Evolutionary conservation across 139 green algal genomes (phyloP).

Genomic region (Choricystis sp.): DNA sequence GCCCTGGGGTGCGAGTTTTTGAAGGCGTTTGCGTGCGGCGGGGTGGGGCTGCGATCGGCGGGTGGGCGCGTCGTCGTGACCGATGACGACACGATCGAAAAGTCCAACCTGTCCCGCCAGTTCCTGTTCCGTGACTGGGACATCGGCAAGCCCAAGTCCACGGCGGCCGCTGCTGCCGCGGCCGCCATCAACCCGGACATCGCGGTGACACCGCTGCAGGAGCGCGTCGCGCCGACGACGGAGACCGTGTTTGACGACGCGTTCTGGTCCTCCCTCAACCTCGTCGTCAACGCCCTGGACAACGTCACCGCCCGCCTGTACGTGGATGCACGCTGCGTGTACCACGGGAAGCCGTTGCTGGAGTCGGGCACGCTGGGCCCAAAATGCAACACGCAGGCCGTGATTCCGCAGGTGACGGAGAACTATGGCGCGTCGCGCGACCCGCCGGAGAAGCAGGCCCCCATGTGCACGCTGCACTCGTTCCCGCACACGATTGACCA

Average conservation of each 20-base stretch:
- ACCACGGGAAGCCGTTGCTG: constrained; percentile 93
- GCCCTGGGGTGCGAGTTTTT: constrained; percentile 97
- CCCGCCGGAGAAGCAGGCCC: constrained; percentile 86
- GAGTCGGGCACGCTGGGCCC: constrained; percentile 84
- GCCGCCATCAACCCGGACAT: constrained; percentile 66
- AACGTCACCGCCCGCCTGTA: constrained; percentile 92
- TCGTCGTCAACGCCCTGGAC: constrained; percentile 95
- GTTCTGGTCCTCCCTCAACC: constrained; percentile 78
- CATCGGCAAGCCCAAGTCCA: constrained; percentile 81
- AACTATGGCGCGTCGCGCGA: constrained; percentile 90
- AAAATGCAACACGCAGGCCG: constrained; percentile 96
- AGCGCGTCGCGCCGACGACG: constrained; percentile 85
- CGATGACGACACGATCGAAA: constrained; percentile 97
- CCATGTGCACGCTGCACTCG: constrained; percentile 98
- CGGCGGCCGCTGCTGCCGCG: constrained; percentile 55
- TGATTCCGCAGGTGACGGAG: constrained; percentile 83
- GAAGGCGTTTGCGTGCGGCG: constrained; percentile 97
- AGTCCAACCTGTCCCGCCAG: constrained; percentile 90
- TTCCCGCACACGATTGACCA: constrained; percentile 99
- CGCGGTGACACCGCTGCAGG: constrained; percentile 65
- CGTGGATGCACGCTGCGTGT: constrained; percentile 87
- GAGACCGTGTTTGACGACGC: constrained; percentile 79
- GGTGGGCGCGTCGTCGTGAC: constrained; percentile 65
- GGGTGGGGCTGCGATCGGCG: constrained; percentile 28
- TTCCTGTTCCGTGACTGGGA: constrained; percentile 97